phyloP scores from a whole-genome alignment of 2,329 filamentous ascomycete species.

The Dactylellina parvicollis region DNA sequence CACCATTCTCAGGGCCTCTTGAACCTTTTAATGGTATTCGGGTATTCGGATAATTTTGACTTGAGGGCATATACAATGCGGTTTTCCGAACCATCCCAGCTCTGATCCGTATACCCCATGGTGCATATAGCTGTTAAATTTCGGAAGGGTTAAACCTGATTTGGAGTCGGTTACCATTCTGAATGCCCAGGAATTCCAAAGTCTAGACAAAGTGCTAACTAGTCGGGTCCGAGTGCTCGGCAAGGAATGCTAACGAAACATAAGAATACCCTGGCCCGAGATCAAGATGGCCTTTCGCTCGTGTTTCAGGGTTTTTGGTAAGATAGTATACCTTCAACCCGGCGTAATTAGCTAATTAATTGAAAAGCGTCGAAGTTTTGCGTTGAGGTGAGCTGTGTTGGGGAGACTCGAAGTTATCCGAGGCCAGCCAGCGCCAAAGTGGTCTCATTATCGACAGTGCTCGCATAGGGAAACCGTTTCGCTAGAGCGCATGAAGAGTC shows the following conservation, averaged over 20 bases:
- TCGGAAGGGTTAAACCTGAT: background rate
- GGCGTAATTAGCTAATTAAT: too few species aligned
- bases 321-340: too few species aligned
- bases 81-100: too few species aligned
- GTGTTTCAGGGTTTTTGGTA: too few species aligned
- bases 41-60: background rate
- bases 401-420: background rate
- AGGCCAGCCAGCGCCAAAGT: too few species aligned
- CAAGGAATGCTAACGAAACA: background rate
- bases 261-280: background rate
- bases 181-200: background rate
- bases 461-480: background rate
- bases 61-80: too few species aligned
- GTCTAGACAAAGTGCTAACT: background rate
- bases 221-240: background rate
- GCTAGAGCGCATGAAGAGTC: background rate
- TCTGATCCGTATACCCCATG: too few species aligned
- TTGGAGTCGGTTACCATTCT: background rate
- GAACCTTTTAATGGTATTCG: background rate
- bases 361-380: background rate
- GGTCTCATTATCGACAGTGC: too few species aligned
- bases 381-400: background rate
- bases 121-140: too few species aligned
- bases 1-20: background rate
- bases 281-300: too few species aligned